Evolutionary conservation across 1,284 basidiomycete species (phyloP).

Genomic region (Rhodotorula glutinis): DNA sequence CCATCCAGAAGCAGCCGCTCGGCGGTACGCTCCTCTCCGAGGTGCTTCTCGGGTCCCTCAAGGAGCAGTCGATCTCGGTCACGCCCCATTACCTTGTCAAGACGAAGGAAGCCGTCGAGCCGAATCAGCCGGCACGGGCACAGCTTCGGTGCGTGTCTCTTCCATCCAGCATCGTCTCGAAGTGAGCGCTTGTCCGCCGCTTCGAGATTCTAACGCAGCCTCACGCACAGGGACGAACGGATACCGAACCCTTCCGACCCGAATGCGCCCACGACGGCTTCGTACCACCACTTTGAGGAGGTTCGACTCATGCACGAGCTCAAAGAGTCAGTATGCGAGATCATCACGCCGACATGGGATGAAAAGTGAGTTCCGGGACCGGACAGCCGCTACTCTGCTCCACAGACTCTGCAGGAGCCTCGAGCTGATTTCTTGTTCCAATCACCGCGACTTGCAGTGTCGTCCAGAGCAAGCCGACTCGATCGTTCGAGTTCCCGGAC

Average conservation of each 20-base stretch:
- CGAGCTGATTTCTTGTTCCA: too few relatives aligned
- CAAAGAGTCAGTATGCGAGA: slow-evolving; percentile 81
- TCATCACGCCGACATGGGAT: slow-evolving; percentile 82
- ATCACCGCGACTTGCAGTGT: too few relatives aligned
- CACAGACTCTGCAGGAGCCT: neutral
- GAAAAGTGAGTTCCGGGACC: slow-evolving; percentile 54
- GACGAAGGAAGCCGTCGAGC: slow-evolving; percentile 64
- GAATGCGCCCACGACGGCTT: slow-evolving; percentile 24
- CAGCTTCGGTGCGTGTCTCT: slow-evolving; percentile 20
- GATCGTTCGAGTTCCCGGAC: slow-evolving; percentile 87
- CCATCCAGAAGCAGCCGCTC: slow-evolving; percentile 45
- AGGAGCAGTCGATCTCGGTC: slow-evolving; percentile 48
- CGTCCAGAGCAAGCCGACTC: slow-evolving; percentile 57
- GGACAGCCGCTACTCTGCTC: too few relatives aligned
- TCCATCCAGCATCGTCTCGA: neutral
- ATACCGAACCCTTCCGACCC: slow-evolving; percentile 39
- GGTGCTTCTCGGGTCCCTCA: slow-evolving; percentile 45
- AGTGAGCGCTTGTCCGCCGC: neutral
- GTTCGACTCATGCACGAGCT: slow-evolving; percentile 84
- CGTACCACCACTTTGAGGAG: slow-evolving; percentile 57
- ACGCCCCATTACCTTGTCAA: slow-evolving; percentile 83
- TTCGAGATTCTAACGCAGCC: neutral
- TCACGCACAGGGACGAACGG: slow-evolving; percentile 61
- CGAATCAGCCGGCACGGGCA: slow-evolving; percentile 54
- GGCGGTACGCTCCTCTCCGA: slow-evolving; percentile 43